Base-by-base conservation (phyloP, 2,329 filamentous ascomycete genomes). In the Microsporum canis region DNA sequence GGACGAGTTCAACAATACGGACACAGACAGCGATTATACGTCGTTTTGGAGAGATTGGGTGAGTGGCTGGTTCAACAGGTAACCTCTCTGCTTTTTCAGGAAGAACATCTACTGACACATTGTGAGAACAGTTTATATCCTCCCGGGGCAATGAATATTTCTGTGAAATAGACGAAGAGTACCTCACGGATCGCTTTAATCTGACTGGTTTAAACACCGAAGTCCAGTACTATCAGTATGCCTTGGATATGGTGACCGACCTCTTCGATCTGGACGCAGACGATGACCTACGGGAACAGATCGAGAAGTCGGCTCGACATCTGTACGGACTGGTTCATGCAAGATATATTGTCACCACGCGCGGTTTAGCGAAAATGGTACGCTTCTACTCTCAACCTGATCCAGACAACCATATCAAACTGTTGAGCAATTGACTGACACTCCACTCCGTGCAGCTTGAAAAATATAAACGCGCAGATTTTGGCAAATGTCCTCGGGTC, bases 21-120 rank as follows among this genome's bases (percentile, higher is more conserved):
- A 99, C 76, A 95, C 91, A 10, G 94, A 99, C 73, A 96, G 91
- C 76, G 94, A 99, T 78, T 99, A 97, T 75, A 96, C 94, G 57
- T 97, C 91, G 77, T 99, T 97, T 76, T 99, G 94, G 94, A 83
- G 92, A 75, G 94, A 99, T 78, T 99, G 94, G 94, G 94, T 97
- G 80, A 79, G 89, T 62, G 60, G 43, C 57, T 34, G 29, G 31
- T 56, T 56, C 51, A n/a, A 43, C 4, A n/a, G n/a, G 8, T 36
- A 56, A 56, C 55, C 33, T 57, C 14, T 57, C 29, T 36, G 2
- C n/a, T 10, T 5, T 36, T 12, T n/a, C n/a, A 23, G 39, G 4
- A 3, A 34, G 39, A 43, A 23, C 17, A 23, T 23, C 3, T 17
- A 17, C 14, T 41, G 17, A 43, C 39, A n/a, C 49, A 53, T 60